phyloP scores from a whole-genome alignment of 805 yeast genomes.

The Barnettozyma populi region DNA sequence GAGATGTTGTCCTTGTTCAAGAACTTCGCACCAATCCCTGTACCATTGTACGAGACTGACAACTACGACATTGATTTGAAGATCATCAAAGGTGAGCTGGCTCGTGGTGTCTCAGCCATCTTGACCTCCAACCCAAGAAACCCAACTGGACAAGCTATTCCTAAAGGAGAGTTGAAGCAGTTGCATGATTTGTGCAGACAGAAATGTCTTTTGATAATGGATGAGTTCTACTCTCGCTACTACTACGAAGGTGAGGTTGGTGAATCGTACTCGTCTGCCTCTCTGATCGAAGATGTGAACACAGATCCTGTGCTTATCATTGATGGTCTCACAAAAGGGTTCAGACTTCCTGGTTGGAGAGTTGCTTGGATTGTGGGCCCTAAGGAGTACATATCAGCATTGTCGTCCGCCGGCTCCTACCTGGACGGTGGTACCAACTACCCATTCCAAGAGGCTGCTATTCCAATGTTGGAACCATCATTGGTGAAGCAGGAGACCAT shows the following conservation, averaged over 20 bases:
- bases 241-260: constrained; percentile 53
- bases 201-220: constrained; percentile 54
- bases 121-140: constrained; percentile 58
- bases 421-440: constrained; percentile 58
- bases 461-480: constrained; percentile 47
- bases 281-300: constrained; percentile 48
- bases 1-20: constrained; percentile 59
- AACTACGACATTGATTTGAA: constrained; percentile 51
- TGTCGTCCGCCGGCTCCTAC: constrained; percentile 54
- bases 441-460: constrained; percentile 57
- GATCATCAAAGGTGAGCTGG: constrained; percentile 45
- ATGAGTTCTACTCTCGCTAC: constrained; percentile 56
- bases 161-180: constrained; percentile 39
- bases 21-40: constrained; percentile 59
- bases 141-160: constrained; percentile 54
- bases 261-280: constrained; percentile 45
- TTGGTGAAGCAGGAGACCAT: constrained; percentile 47
- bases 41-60: constrained; percentile 52
- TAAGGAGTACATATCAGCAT: constrained; percentile 49
- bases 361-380: constrained; percentile 62
- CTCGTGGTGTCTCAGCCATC: constrained; percentile 53
- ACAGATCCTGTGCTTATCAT: constrained; percentile 53
- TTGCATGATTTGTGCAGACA: constrained; percentile 48
- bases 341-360: constrained; percentile 62
- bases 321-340: constrained; percentile 57